Evolutionary conservation across 2,329 filamentous ascomycete genomes (phyloP), one percentile per base, ranked within the genome.

Genomic region (Exserohilum turcica): DNA sequence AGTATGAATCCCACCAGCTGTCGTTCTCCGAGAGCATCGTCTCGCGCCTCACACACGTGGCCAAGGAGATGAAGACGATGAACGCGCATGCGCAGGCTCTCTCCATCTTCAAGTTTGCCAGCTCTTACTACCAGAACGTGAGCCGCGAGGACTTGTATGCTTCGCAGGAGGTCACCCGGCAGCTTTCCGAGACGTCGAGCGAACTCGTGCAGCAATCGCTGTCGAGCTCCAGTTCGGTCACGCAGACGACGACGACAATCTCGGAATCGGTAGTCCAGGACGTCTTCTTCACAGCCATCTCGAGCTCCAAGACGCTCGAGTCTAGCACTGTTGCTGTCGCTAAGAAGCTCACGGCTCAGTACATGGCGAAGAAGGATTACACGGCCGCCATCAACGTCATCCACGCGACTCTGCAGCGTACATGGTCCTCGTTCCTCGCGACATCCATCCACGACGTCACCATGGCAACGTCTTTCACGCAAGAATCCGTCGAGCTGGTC

Each of bases 361-460:
- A 81, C 64, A 75, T 78, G 19, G 73, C 75, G 3, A 77, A 81
- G 65, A 75, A 75, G 54, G 74, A 79, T 29, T 82, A 76, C 70
- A 72, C 73, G 3, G 77, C 81, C 48, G 79, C 80, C 3, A 77
- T 78, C 19, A 73, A 67, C 1, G 66, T 80, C n/a, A 72, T 81
- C 31, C 78, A 79, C 45, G 69, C 68, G 18, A 76, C 80, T 8
- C 64, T 83, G 27, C 72, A 74, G 33, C 70, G 72, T 5, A 74
- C 78, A 3, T 82, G 80, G 80, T 72, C 76, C 1, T 75, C 75
- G 0, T 72, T 83, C 48, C 76, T 82, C 40, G 72, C 77, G 10
- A 68, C 70, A 15, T 78, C 77, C 0, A 65, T 79, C 16, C 48
- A 78, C 28, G 76, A 80, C 51, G 76, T 82, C 1, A 69, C 70